A percentile compares a stretch with the other conserved stretches of the same genome.
Conservation (phyloP, 2,329 filamentous ascomycete genomes). For the Aspergillus texensis region DNA sequence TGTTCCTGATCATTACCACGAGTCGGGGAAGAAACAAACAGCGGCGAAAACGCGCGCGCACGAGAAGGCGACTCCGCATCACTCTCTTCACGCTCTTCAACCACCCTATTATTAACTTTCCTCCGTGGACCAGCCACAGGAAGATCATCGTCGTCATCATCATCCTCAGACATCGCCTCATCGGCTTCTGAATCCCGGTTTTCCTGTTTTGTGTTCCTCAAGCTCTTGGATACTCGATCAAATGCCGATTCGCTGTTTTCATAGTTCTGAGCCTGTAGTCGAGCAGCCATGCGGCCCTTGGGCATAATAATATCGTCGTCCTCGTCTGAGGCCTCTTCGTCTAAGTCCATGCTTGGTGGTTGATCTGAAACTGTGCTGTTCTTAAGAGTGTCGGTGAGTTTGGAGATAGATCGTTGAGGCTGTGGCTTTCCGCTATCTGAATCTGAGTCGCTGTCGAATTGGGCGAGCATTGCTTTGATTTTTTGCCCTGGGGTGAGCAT, state of each 20-base stretch:
- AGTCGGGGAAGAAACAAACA: slow-evolving; percentile 48
- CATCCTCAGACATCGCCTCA: slow-evolving; percentile 20
- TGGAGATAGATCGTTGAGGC: slow-evolving; percentile 12
- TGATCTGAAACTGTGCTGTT: slow-evolving; percentile 5
- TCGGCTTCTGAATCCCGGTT: slow-evolving; percentile 20
- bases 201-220: slow-evolving; percentile 23
- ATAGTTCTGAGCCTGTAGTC: slow-evolving; percentile 55
- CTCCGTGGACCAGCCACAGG: slow-evolving; percentile 32
- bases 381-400: slow-evolving; percentile 6
- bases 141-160: slow-evolving; percentile 38
- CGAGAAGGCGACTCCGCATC: slow-evolving; percentile 27
- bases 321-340: slow-evolving; percentile 34
- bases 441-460: slow-evolving; percentile 51
- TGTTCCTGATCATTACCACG: slow-evolving; percentile 17
- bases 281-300: slow-evolving; percentile 65
- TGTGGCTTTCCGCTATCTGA: slow-evolving; percentile 41
- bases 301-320: slow-evolving; percentile 60
- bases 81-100: slow-evolving; percentile 31
- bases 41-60: slow-evolving; percentile 38
- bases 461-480: slow-evolving; percentile 53
- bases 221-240: slow-evolving; percentile 39
- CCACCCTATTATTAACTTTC: slow-evolving; percentile 35
- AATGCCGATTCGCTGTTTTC: slow-evolving; percentile 35
- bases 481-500: slow-evolving; percentile 50
- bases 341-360: slow-evolving; percentile 7